These are phyloP conservation scores for Curvularia sp. DNA, from an alignment of 2,329 filamentous ascomycete species.

Conservation along the genomic window DNA sequence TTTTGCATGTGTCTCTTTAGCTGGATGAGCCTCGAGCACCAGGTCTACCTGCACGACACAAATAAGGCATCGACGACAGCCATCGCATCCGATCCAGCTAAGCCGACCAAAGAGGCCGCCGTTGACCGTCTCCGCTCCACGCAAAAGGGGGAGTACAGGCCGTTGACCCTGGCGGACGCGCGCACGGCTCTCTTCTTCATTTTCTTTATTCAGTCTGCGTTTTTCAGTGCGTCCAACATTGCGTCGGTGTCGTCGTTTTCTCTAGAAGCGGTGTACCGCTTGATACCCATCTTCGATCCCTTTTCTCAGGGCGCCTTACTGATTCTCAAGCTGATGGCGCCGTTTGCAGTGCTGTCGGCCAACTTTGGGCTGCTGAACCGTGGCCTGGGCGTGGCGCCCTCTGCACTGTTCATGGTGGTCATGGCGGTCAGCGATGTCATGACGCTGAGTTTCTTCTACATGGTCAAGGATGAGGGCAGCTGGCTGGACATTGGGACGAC, in stretches of 20 bases:
- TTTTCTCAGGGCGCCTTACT: slow-evolving; percentile 89
- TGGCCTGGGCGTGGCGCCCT: slow-evolving; percentile 81
- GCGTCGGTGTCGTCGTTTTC: slow-evolving; percentile 94
- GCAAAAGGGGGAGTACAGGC: slow-evolving; percentile 60
- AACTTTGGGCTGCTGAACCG: slow-evolving; percentile 94
- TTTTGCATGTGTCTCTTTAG: slow-evolving; percentile 83
- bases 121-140: slow-evolving; percentile 40
- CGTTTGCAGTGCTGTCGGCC: slow-evolving; percentile 89
- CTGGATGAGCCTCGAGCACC: slow-evolving; percentile 93
- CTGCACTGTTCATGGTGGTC: slow-evolving; percentile 87
- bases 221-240: slow-evolving; percentile 96
- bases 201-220: slow-evolving; percentile 90
- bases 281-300: slow-evolving; percentile 91
- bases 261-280: slow-evolving; percentile 83
- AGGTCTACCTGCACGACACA: slow-evolving; percentile 62
- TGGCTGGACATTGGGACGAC: slow-evolving; percentile 98
- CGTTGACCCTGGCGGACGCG: slow-evolving; percentile 80
- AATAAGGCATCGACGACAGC: slow-evolving; percentile 17
- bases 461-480: slow-evolving; percentile 93
- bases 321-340: slow-evolving; percentile 87
- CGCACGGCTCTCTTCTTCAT: slow-evolving; percentile 95
- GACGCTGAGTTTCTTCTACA: slow-evolving; percentile 96
- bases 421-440: slow-evolving; percentile 89
- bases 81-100: slow-evolving; percentile 37
- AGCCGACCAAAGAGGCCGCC: slow-evolving; percentile 51